Percentiles rank a stretch among this genome's conserved stretches.
Conservation (phyloP, 495 filamentous ascomycete species). For the Penicillium cataractarum region DNA sequence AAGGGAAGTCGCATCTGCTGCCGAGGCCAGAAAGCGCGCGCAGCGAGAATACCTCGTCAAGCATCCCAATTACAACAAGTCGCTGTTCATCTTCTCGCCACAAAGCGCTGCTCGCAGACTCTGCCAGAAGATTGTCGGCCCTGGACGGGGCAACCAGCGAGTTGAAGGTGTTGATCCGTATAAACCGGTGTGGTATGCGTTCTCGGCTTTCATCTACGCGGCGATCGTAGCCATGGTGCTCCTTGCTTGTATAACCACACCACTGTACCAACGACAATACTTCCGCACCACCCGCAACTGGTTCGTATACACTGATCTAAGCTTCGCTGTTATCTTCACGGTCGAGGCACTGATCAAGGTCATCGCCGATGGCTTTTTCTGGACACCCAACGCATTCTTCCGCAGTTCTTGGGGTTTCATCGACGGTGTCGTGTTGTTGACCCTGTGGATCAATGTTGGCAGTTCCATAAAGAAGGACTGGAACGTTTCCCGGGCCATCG, state of each 20-base stretch:
- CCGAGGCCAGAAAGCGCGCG: conserved; percentile 77
- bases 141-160: conserved; percentile 82
- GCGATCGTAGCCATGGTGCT: conserved; percentile 97
- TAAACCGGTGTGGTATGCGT: conserved; percentile 85
- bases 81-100: conserved; percentile 84
- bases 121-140: conserved; percentile 91
- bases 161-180: conserved; percentile 87
- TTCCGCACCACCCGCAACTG: conserved; percentile 79
- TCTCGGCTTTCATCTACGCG: conserved; percentile 91
- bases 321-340: conserved; percentile 87
- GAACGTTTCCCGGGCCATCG: conserved; percentile 83
- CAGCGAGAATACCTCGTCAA: conserved; percentile 87
- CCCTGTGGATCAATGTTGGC: conserved; percentile 93
- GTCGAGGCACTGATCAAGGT: conserved; percentile 91
- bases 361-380: conserved; percentile 94
- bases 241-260: conserved; percentile 92
- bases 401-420: conserved; percentile 97
- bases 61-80: conserved; percentile 90
- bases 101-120: conserved; percentile 73
- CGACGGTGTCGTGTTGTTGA: conserved; percentile 88
- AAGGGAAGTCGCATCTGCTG: conserved; percentile 81
- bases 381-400: conserved; percentile 96
- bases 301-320: conserved; percentile 91
- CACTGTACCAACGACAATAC: conserved; percentile 87
- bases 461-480: conserved; percentile 78